Percentiles rank a stretch among this genome's conserved stretches.
Evolutionary conservation across 257 asterid genomes (phyloP).

Genomic region (Solanum medicagineum): DNA sequence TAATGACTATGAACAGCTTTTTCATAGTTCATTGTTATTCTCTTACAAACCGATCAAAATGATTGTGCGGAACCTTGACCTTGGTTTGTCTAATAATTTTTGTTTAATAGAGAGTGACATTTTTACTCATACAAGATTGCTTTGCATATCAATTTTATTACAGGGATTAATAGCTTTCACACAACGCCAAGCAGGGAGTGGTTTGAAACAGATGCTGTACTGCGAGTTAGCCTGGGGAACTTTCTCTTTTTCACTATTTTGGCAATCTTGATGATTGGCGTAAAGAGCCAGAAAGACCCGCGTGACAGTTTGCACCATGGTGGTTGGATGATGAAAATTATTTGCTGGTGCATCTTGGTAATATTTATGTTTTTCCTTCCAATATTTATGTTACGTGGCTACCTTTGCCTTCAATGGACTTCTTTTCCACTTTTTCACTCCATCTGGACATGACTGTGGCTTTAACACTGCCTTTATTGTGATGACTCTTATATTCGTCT

Average conservation of each 20-base stretch:
- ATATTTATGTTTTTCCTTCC: conserved; percentile 85
- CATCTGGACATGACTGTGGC: conserved; percentile 91
- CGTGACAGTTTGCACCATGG: conserved; percentile 83
- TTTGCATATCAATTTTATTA: background rate
- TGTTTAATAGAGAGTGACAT: background rate
- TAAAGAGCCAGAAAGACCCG: conserved; percentile 82
- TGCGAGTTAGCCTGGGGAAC: conserved; percentile 90
- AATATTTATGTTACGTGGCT: conserved; percentile 79
- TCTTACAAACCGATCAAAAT: background rate
- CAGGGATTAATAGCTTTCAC: conserved; percentile 88
- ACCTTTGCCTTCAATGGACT: conserved; percentile 65
- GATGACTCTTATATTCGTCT: conserved; percentile 52
- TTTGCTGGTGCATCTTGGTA: conserved; percentile 78
- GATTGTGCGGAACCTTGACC: background rate
- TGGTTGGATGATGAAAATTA: conserved; percentile 86
- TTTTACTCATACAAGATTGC: background rate
- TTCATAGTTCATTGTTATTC: background rate
- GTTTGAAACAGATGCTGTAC: conserved; percentile 90
- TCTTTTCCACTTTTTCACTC: conserved; percentile 75
- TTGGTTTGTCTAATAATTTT: background rate
- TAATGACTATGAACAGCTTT: background rate
- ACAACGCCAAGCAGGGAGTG: conserved; percentile 79
- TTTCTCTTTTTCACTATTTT: conserved; percentile 75
- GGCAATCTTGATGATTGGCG: conserved; percentile 72
- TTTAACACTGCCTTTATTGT: conserved; percentile 74